Evolutionary conservation across 306 rosid genomes (phyloP).

Genomic region (Rosa lucieae): DNA sequence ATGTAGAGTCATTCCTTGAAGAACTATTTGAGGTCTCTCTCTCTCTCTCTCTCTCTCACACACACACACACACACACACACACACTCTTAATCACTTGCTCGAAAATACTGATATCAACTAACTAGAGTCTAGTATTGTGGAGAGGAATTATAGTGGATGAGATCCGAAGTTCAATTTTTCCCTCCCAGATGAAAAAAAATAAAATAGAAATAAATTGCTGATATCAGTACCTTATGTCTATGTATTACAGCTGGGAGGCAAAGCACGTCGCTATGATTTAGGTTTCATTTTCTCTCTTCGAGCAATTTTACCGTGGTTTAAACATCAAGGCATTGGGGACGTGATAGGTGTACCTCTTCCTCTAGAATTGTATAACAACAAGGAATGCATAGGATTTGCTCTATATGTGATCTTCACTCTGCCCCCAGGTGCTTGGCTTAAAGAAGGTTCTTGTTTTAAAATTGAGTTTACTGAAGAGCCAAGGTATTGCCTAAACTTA

Average conservation of each 20-base stretch:
- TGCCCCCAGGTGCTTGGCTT: neutral
- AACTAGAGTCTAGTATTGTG: too few species aligned
- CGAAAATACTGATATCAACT: too few species aligned
- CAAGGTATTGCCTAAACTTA: neutral
- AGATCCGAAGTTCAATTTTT: too few species aligned
- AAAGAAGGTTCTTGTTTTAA: neutral
- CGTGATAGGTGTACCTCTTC: neutral
- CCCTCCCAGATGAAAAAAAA: too few species aligned
- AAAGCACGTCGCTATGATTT: neutral
- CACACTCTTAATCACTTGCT: too few species aligned
- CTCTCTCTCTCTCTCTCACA: neutral
- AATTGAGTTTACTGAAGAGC: too few species aligned
- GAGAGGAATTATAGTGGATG: too few species aligned
- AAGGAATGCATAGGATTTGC: neutral
- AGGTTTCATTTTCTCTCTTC: neutral
- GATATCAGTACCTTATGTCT: neutral
- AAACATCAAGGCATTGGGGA: neutral
- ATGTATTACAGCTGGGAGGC: neutral
- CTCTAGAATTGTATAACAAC: neutral
- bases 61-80: too few species aligned
- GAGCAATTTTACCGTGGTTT: neutral
- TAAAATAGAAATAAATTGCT: too few species aligned
- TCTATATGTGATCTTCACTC: neutral
- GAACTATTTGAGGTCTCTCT: neutral
- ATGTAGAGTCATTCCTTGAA: neutral